Conservation (phyloP, 441 rosid species). For the Brassica hybrid region DNA sequence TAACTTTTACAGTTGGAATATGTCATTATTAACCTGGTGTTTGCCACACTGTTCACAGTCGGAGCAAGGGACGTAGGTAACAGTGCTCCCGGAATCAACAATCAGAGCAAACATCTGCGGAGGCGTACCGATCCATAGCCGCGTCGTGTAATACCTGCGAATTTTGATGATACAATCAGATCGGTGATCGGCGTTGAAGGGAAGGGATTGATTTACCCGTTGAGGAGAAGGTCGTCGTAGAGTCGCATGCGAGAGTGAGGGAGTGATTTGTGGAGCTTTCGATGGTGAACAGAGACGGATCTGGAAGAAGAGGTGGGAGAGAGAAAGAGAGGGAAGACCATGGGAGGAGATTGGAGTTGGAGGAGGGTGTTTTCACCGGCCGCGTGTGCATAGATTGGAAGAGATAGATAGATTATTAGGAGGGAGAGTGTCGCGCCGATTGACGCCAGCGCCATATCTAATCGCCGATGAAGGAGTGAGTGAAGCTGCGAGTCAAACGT, state of each 20-base stretch:
- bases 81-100: constrained; percentile 95
- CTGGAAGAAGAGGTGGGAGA: constrained; percentile 46
- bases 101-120: constrained; percentile 95
- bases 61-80: constrained; percentile 91
- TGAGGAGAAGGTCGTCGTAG: constrained; percentile 88
- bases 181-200: not conserved
- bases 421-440: constrained; percentile 18
- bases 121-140: constrained; percentile 94
- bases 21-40: constrained; percentile 63
- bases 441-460: no score
- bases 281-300: constrained; percentile 45
- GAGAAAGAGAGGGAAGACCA: constrained; percentile 71
- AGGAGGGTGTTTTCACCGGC: constrained; percentile 37
- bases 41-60: constrained; percentile 81
- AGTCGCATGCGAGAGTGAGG: constrained; percentile 83
- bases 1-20: no score
- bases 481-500: no score
- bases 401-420: constrained; percentile 21
- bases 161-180: not conserved
- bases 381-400: constrained; percentile 36
- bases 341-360: constrained; percentile 43
- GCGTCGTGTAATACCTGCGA: constrained; percentile 78
- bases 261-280: constrained; percentile 59
- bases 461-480: no score
- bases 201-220: constrained; percentile 54